Evolutionary conservation across 2,329 filamentous ascomycete genomes (phyloP), one percentile per base, ranked within the genome.

Genomic region (Scedosporium boydii): DNA sequence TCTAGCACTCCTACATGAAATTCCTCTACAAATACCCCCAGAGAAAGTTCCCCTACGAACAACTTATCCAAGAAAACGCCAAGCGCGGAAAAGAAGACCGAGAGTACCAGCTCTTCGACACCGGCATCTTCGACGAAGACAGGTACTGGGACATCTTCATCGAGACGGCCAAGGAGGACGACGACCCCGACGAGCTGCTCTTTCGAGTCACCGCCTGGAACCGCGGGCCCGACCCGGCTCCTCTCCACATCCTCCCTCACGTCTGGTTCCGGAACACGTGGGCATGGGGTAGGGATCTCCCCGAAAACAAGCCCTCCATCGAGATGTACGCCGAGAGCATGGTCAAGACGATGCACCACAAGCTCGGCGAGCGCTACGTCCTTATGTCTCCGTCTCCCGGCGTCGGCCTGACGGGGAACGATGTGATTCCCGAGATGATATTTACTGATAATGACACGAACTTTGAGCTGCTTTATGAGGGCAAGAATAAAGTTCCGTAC

Each of bases 391-490:
- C 95, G 0, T 98, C 93, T 7, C 95, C 93, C 0, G 91, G 93
- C 60, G 86, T 90, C 63, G 91, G 90, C 9, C 79, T 84, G 10
- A 89, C 86, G 65, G 88, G 90, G 41, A 83, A 93, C 41, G 93
- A 98, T 74, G 87, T 98, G 48, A 80, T 92, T 70, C 95, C 95
- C 2, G 79, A 91, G 70, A 78, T 96, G 68, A 80, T 98, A 63
- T 98, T 96, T 76, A 98, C 93, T 1, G 93, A 97, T 69, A 98
- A 98, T 70, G 93, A 98, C 70, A 96, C 90, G 68, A 98, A 98
- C 72, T 88, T 86, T 72, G 81, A 92, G 66, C 75, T 79, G 12
- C 81, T 98, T 1, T 97, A 95, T 75, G 82, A 81, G 3, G 87
- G 87, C 58, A 78, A 90, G 73, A 98, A 98, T 73, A 83, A 87